Evolutionary conservation across 805 yeast genomes (phyloP).

Genomic region (Yamadazyma nakazawae): DNA sequence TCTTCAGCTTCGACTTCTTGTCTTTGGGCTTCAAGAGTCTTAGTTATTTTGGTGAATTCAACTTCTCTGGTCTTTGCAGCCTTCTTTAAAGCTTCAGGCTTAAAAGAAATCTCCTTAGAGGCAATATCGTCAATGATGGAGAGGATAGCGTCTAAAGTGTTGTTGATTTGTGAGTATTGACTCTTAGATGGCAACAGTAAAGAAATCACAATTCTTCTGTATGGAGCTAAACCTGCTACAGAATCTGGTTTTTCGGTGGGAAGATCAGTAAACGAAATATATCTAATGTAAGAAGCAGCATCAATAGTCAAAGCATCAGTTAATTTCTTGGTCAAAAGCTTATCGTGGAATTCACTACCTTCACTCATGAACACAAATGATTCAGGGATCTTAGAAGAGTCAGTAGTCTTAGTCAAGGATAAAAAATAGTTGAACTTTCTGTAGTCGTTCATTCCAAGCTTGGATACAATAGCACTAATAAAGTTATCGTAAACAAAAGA

Average conservation of each 20-base stretch:
- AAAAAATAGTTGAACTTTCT: constrained; percentile 79
- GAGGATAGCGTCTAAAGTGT: constrained; percentile 54
- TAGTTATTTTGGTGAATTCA: constrained; percentile 68
- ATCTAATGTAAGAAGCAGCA: constrained; percentile 47
- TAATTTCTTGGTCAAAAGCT: constrained; percentile 50
- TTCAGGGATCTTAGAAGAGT: constrained; percentile 64
- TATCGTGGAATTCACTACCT: constrained; percentile 72
- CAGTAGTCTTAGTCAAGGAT: constrained; percentile 79
- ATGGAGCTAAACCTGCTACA: constrained; percentile 52
- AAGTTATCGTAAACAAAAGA: constrained; percentile 63
- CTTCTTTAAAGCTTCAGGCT: constrained; percentile 75
- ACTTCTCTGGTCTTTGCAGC: constrained; percentile 71
- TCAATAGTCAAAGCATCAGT: constrained; percentile 41
- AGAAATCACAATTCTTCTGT: constrained; percentile 54
- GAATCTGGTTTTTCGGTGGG: constrained; percentile 66
- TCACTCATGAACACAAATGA: constrained; percentile 89
- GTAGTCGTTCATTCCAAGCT: constrained; percentile 70
- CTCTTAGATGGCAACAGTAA: constrained; percentile 47
- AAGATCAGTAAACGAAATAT: constrained; percentile 80
- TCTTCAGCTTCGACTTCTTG: constrained; percentile 68
- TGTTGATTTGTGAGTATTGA: constrained; percentile 49
- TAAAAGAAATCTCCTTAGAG: constrained; percentile 48
- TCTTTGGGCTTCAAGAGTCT: constrained; percentile 59
- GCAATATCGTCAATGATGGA: constrained; percentile 58
- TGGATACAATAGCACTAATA: constrained; percentile 81